A percentile compares a stretch with the other conserved stretches of the same genome.
These are phyloP conservation scores for Mycena sanguinolenta DNA, from an alignment of 768 basidiomycete species.

Conservation along the genomic window DNA sequence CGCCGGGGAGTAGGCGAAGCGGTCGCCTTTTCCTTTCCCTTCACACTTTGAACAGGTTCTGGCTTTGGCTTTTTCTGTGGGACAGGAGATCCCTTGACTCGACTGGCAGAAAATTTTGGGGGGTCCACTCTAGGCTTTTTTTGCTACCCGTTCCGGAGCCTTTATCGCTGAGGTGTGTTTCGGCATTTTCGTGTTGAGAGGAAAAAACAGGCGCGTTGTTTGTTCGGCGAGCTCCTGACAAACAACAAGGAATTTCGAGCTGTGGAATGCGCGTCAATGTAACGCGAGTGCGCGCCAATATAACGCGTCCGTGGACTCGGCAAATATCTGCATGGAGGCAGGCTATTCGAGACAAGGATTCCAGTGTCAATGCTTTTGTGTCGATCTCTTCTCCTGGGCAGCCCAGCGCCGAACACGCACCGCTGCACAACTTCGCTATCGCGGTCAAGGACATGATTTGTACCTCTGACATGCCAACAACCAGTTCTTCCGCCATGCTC, in stretches of 20 bases:
- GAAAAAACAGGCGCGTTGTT: constrained; percentile 24
- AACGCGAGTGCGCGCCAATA: constrained; percentile 31
- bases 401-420: constrained; percentile 31
- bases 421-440: constrained; percentile 62
- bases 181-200: neutral
- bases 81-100: constrained; percentile 40
- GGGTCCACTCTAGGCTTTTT: constrained; percentile 45
- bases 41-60: constrained; percentile 34
- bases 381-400: constrained; percentile 39
- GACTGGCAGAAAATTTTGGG: constrained; percentile 27
- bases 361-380: constrained; percentile 70
- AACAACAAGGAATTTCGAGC: too few relatives aligned
- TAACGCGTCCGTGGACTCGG: constrained; percentile 26
- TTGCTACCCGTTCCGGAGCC: constrained; percentile 38
- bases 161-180: constrained; percentile 34
- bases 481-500: constrained; percentile 86
- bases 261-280: too few relatives aligned
- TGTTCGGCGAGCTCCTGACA: neutral
- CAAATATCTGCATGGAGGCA: constrained; percentile 43
- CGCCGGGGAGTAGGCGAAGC: constrained; percentile 2
- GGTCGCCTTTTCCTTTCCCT: constrained; percentile 43
- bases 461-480: constrained; percentile 70
- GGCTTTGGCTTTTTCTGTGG: constrained; percentile 42
- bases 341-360: constrained; percentile 53
- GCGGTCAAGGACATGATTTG: constrained; percentile 93